Percentiles rank a stretch among this genome's conserved stretches.
These are phyloP conservation scores for Juncus effusus DNA, from an alignment of 176 grass and related monocot species.

Conservation along the genomic window DNA sequence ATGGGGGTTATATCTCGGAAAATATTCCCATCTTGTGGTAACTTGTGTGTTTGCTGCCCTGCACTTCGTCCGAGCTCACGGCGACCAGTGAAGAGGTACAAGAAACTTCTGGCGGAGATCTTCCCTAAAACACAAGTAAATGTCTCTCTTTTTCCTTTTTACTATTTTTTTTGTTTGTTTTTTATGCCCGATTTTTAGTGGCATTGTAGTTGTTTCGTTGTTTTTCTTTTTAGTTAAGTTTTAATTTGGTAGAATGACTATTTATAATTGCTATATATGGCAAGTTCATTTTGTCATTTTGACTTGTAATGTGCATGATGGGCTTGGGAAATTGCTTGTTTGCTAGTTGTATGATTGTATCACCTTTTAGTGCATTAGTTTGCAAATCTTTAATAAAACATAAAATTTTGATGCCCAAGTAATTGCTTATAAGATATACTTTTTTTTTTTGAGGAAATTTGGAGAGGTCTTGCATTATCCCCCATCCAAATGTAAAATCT, in stretches of 20 bases:
- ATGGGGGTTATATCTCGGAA: constrained; percentile 89
- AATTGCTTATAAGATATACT: too few species aligned
- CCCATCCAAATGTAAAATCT: too few species aligned
- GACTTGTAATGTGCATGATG: neutral
- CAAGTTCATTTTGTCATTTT: neutral
- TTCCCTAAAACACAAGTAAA: constrained; percentile 70
- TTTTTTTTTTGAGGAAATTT: too few species aligned
- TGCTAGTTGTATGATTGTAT: neutral
- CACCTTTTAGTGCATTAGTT: too few species aligned
- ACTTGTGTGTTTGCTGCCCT: constrained; percentile 96
- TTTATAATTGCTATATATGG: neutral
- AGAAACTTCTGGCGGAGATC: constrained; percentile 94
- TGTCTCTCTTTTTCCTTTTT: constrained; percentile 9
- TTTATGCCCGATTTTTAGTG: too few species aligned
- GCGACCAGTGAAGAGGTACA: constrained; percentile 95
- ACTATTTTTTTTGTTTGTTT: neutral
- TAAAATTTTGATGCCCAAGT: too few species aligned
- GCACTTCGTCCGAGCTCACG: constrained; percentile 88
- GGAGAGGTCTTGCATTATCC: too few species aligned
- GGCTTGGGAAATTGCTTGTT: neutral
- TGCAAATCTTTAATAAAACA: too few species aligned
- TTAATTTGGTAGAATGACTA: neutral
- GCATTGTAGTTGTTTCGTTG: neutral
- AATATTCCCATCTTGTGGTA: constrained; percentile 83
- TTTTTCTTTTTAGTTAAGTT: neutral